These are phyloP conservation scores for Termitomyces sp. DNA, from an alignment of 768 basidiomycete species.

Conservation along the genomic window DNA sequence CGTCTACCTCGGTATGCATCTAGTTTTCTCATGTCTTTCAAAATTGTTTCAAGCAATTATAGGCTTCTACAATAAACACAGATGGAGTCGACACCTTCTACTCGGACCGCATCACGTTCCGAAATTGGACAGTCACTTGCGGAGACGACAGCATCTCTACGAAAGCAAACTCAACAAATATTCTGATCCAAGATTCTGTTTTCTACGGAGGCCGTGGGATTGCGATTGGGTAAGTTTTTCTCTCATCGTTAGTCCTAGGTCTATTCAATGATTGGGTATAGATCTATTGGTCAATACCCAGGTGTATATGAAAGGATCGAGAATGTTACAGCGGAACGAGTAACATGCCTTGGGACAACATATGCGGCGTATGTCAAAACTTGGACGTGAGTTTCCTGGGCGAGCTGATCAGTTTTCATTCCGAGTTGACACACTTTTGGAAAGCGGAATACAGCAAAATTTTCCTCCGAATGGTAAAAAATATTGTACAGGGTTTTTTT, in stretches of 20 bases:
- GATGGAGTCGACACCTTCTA: slow-evolving; percentile 32
- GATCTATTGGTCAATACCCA: slow-evolving; percentile 30
- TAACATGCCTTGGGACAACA: slow-evolving; percentile 18
- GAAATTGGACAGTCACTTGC: slow-evolving; percentile 31
- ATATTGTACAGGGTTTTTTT: neutral
- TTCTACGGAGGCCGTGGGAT: slow-evolving; percentile 34
- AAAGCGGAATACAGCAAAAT: slow-evolving; percentile 21
- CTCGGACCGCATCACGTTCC: slow-evolving; percentile 32
- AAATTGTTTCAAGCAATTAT: neutral
- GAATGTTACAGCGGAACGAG: slow-evolving; percentile 24
- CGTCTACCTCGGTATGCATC: slow-evolving; percentile 23
- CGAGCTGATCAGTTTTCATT: neutral
- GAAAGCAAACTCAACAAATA: slow-evolving; percentile 38
- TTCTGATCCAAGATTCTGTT: slow-evolving; percentile 30
- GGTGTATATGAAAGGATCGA: slow-evolving; percentile 24
- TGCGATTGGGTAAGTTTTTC: slow-evolving; percentile 27
- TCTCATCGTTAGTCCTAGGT: neutral
- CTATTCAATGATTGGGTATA: neutral
- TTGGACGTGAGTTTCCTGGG: slow-evolving; percentile 22
- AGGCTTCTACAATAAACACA: slow-evolving; percentile 30
- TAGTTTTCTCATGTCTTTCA: neutral
- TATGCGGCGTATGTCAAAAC: slow-evolving; percentile 30
- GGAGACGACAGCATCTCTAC: slow-evolving; percentile 35
- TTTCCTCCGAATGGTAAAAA: slow-evolving; percentile 27
- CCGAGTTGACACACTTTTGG: neutral